phyloP scores from a whole-genome alignment of 2,329 filamentous ascomycete species.

The Pyrenophora tritici-repentis region DNA sequence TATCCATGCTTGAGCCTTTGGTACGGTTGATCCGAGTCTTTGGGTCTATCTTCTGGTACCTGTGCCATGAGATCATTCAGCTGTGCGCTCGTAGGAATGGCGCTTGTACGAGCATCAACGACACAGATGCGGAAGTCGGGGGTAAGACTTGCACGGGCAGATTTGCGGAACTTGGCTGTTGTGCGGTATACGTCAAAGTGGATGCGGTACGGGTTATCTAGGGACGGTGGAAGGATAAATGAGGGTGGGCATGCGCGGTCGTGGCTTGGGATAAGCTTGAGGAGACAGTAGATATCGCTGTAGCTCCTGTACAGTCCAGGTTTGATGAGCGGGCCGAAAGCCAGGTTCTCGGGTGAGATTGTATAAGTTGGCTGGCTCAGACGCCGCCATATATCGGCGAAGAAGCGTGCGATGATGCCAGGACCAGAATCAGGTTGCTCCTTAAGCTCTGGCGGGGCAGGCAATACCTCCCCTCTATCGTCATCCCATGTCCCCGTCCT shows the following conservation, averaged over 20 bases:
- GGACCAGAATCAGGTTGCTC: conserved; percentile 11
- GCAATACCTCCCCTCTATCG: conserved; percentile 27
- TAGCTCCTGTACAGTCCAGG: conserved; percentile 62
- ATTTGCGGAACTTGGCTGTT: conserved; percentile 70
- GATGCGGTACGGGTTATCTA: conserved; percentile 67
- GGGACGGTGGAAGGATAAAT: conserved; percentile 36
- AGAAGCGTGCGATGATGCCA: conserved; percentile 43
- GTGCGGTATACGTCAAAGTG: conserved; percentile 85
- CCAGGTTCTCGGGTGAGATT: conserved; percentile 26
- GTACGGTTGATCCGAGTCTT: conserved; percentile 64
- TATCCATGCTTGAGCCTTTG: conserved; percentile 81
- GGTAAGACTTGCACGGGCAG: conserved; percentile 63
- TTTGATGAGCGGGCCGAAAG: conserved; percentile 56
- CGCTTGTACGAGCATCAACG: conserved; percentile 72
- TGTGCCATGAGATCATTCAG: conserved; percentile 72
- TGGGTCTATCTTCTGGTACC: conserved; percentile 70
- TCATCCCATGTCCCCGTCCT: conserved; percentile 64
- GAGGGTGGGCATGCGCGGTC: conserved; percentile 56
- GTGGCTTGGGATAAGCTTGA: conserved; percentile 75
- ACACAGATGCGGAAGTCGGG: conserved; percentile 88
- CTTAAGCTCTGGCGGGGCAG: conserved; percentile 6
- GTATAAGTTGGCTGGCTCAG: conserved; percentile 28
- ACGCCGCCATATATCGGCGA: conserved; percentile 42
- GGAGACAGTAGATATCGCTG: conserved; percentile 72
- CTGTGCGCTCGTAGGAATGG: conserved; percentile 74